phyloP scores from a whole-genome alignment of 257 asterid species.

The Buddleja alternifolia region DNA sequence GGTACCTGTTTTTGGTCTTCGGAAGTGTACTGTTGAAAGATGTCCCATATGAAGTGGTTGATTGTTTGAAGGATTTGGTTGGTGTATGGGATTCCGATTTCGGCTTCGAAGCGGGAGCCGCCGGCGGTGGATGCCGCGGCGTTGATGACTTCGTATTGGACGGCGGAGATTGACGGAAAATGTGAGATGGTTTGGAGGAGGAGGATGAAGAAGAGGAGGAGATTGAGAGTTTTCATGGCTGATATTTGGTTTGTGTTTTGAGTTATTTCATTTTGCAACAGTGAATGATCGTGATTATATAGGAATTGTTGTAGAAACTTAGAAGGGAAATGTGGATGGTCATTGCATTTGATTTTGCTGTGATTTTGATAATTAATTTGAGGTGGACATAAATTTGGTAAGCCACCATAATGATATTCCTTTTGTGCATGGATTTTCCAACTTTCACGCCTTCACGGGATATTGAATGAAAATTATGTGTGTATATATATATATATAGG shows the following conservation, averaged over 20 bases:
- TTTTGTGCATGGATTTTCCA: background rate
- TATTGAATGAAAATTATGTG: too few species aligned
- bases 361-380: background rate
- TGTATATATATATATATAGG: too few species aligned
- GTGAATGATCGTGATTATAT: background rate
- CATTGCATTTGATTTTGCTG: background rate
- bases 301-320: too few species aligned
- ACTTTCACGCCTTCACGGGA: background rate
- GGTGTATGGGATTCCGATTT: constrained; percentile 41
- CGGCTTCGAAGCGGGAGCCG: constrained; percentile 36
- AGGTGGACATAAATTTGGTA: constrained; percentile 23
- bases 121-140: constrained; percentile 29
- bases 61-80: constrained; percentile 31
- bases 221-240: constrained; percentile 25
- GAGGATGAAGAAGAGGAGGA: constrained; percentile 1
- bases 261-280: background rate
- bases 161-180: constrained; percentile 26
- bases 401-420: background rate
- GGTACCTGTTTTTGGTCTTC: constrained; percentile 27
- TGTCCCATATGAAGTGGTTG: constrained; percentile 42
- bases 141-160: constrained; percentile 36
- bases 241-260: background rate
- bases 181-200: constrained; percentile 18
- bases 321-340: too few species aligned
- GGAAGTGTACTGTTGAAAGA: constrained; percentile 26